A percentile compares a stretch with the other conserved stretches of the same genome.
phyloP scores from a whole-genome alignment of 2,329 filamentous ascomycete genomes.

The Chrysosporium queenslandicum region DNA sequence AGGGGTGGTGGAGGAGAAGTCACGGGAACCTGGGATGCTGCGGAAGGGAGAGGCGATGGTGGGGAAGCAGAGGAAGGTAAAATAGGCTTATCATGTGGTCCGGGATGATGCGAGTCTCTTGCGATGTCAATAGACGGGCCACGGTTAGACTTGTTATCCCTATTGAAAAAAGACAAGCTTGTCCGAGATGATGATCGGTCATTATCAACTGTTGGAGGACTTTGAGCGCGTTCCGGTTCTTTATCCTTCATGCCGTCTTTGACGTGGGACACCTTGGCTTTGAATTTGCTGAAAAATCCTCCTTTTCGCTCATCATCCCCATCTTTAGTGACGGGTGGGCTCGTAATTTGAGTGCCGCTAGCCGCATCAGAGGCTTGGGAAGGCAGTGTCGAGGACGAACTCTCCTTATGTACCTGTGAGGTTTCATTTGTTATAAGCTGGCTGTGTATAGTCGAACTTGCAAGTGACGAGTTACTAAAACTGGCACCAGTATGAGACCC shows the following conservation, averaged over 20 bases:
- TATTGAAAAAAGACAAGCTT: slow-evolving; percentile 27
- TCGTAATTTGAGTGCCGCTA: slow-evolving; percentile 20
- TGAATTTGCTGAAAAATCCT: slow-evolving; percentile 54
- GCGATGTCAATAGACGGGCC: slow-evolving; percentile 17
- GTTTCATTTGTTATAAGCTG: slow-evolving; percentile 40
- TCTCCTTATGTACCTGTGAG: slow-evolving; percentile 31
- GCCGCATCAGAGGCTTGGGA: slow-evolving; percentile 34
- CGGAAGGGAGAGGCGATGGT: slow-evolving; percentile 16
- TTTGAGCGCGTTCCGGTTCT: slow-evolving; percentile 45
- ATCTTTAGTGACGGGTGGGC: slow-evolving; percentile 21
- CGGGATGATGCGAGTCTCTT: slow-evolving; percentile 22
- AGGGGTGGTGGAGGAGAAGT: slow-evolving; percentile 27
- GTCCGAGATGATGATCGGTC: slow-evolving; percentile 28
- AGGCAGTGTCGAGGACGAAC: slow-evolving; percentile 22
- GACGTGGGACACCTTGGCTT: slow-evolving; percentile 49
- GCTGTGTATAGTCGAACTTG: slow-evolving; percentile 45
- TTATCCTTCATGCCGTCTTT: slow-evolving; percentile 47
- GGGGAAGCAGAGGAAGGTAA: slow-evolving; percentile 9
- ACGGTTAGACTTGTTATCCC: slow-evolving; percentile 17
- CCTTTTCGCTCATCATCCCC: slow-evolving; percentile 44
- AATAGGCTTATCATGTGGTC: slow-evolving; percentile 17
- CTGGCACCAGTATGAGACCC: slow-evolving; percentile 56
- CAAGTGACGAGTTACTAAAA: slow-evolving; percentile 57
- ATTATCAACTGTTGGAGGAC: slow-evolving; percentile 36
- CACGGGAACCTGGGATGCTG: slow-evolving; percentile 22